phyloP scores from a whole-genome alignment of 306 rosid species.

The apple (Malus domestica) region ASM211411v1 NC_041803.1:44464001-44464500 shows the following conservation, averaged over 20 bases:
- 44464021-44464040: too few relatives aligned
- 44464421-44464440: neutral
- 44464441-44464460: constrained; percentile 5
- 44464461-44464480: neutral
- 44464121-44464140: neutral
- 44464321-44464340: neutral
- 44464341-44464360: neutral
- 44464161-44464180: constrained; percentile 1
- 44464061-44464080: too few relatives aligned
- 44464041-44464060: too few relatives aligned
- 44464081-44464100: too few relatives aligned
- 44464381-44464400: constrained; percentile 15
- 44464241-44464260: constrained; percentile 1
- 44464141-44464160: too few relatives aligned
- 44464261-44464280: neutral
- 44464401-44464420: neutral
- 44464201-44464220: neutral
- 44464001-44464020: too few relatives aligned
- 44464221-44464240: neutral
- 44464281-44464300: constrained; percentile 5
- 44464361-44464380: too few relatives aligned
- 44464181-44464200: neutral
- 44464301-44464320: neutral
- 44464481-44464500: neutral
- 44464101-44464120: neutral